Evolutionary conservation across 352 stramenopile genomes (phyloP), one percentile per base, ranked within the genome.

Genomic region (Globisporangium solare): DNA sequence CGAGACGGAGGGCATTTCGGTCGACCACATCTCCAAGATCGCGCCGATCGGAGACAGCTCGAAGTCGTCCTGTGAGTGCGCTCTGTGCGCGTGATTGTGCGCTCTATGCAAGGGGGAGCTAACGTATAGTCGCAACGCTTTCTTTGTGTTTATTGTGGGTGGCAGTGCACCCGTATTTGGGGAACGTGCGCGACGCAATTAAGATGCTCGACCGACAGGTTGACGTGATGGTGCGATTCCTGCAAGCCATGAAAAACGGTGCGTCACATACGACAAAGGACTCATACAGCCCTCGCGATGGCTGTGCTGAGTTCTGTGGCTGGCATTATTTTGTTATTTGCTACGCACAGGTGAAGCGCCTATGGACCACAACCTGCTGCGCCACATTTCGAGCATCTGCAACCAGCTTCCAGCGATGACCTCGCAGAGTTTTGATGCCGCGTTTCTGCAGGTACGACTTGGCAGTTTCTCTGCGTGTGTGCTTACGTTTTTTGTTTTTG

Each of bases 1-100:
- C 2, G 85, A 96, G 65, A 86, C 83, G 21, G 86, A 96, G 60
- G 77, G 83, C 24, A 94, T 96, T 56, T 73, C 79, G 6, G 82
- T 96, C 13, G 88, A 96, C 46, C 80, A 94, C 64, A 93, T 96
- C 45, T 94, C 86, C 39, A 95, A 95, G 67, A 87, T 92, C 46
- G 76, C 81, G 14, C 80, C 81, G 1, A 73, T 86, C 48, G 80
- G 76, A 22, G 80, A 87, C 60, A 64, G 73, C 32, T 86, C 60
- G 59, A 86, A 83, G 54, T 96, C 79, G 39, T 88, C 78, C 4
- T 66, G 81, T 94, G 79, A 35, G 27, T 59, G 56, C 17, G 13
- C 41, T 31, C 51, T 4, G 10, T 37, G 6, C 15, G 31, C 2
- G 10, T 20, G 51, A 37, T 18, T 18, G 27, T 24, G 14, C 52